Evolutionary conservation across 176 grass and related monocot genomes (phyloP).

Genomic region (Avena atlantica): DNA sequence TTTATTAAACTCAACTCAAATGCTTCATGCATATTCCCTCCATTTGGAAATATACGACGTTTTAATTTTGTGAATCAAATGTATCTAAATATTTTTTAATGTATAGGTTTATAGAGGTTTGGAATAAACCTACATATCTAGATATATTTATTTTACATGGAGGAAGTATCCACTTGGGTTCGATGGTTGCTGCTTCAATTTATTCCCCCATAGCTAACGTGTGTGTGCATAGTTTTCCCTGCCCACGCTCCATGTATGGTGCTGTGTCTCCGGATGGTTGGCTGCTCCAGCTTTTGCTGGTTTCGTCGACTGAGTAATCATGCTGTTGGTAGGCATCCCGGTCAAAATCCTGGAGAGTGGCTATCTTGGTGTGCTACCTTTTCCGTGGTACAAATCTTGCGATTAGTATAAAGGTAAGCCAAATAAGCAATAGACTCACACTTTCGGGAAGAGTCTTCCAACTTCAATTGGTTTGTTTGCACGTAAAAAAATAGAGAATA

Average conservation of each 20-base stretch:
- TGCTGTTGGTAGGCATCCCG: not conserved
- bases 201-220: constrained; percentile 26
- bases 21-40: not conserved
- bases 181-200: not conserved
- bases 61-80: too few species aligned
- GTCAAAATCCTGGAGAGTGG: constrained; percentile 41
- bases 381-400: not conserved
- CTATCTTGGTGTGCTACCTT: constrained; percentile 29
- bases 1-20: not conserved
- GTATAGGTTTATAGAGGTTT: too few species aligned
- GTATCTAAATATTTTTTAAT: too few species aligned
- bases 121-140: too few species aligned
- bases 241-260: not conserved
- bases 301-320: constrained; percentile 6
- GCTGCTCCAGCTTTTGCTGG: constrained; percentile 22
- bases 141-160: too few species aligned
- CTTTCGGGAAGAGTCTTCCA: too few species aligned
- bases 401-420: not conserved
- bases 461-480: too few species aligned
- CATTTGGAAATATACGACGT: too few species aligned
- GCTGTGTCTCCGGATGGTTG: constrained; percentile 29
- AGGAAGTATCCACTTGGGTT: not conserved
- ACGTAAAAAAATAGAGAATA: too few species aligned
- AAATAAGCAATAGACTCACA: too few species aligned
- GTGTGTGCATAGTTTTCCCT: not conserved